Percentiles rank a stretch among this genome's conserved stretches.
phyloP scores from a whole-genome alignment of 2,329 filamentous ascomycete species.

The Botrytis elliptica region DNA sequence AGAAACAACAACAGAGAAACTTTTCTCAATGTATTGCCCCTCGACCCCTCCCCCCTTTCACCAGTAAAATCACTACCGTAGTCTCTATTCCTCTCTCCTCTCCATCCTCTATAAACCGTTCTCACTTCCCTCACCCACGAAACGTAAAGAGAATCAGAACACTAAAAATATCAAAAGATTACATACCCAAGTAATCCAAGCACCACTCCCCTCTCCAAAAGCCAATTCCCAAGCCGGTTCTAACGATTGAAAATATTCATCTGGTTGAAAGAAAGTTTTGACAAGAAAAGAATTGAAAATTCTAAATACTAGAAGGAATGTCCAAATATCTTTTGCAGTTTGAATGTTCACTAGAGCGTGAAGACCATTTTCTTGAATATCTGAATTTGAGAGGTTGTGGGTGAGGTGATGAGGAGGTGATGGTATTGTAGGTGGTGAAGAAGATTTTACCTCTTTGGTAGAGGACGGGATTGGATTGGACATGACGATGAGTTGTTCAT shows the following conservation, averaged over 20 bases:
- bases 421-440: background rate
- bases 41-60: no score
- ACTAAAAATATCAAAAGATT: background rate
- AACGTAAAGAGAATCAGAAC: background rate
- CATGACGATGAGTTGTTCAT: background rate
- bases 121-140: background rate
- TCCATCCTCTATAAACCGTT: background rate
- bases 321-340: slow-evolving; percentile 35
- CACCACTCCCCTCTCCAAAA: slow-evolving; percentile 73
- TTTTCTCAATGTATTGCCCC: background rate
- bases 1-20: background rate
- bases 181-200: slow-evolving; percentile 94
- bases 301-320: slow-evolving; percentile 62
- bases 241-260: slow-evolving; percentile 94
- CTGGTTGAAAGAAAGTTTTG: slow-evolving; percentile 93
- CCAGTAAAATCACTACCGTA: background rate
- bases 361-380: slow-evolving; percentile 28
- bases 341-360: slow-evolving; percentile 35
- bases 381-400: background rate
- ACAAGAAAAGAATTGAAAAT: slow-evolving; percentile 76
- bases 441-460: background rate
- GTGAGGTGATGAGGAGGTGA: background rate
- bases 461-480: background rate
- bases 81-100: background rate
- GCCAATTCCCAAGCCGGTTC: slow-evolving; percentile 91